Evolutionary conservation across 2,329 filamentous ascomycete species (phyloP).

Genomic region (Ceratocystis huliohia): DNA sequence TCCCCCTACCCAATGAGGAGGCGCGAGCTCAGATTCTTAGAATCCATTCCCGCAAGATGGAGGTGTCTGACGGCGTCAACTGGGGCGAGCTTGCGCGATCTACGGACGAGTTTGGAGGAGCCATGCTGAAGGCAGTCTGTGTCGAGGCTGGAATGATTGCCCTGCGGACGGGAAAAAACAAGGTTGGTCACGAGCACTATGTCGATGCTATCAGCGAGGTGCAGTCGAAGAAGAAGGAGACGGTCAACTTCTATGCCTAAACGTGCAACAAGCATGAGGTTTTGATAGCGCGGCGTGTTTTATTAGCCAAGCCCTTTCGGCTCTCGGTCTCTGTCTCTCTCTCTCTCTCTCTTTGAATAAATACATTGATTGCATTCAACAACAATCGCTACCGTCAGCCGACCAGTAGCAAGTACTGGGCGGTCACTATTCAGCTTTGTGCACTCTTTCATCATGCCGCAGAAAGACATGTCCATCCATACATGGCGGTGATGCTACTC

Average conservation of each 20-base stretch:
- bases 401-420: too few species aligned
- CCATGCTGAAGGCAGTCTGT: slow-evolving; percentile 95
- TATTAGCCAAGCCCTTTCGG: neutral
- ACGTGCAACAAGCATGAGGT: neutral
- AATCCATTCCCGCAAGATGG: slow-evolving; percentile 98
- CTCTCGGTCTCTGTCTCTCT: neutral
- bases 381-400: too few species aligned
- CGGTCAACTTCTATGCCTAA: slow-evolving; percentile 46
- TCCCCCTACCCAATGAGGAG: slow-evolving; percentile 95
- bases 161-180: slow-evolving; percentile 81
- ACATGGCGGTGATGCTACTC: too few species aligned
- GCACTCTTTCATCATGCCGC: too few species aligned
- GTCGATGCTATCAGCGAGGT: slow-evolving; percentile 97
- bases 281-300: neutral
- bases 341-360: neutral
- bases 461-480: too few species aligned
- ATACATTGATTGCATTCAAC: neutral
- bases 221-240: slow-evolving; percentile 90
- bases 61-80: slow-evolving; percentile 82
- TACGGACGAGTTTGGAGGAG: slow-evolving; percentile 96
- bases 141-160: slow-evolving; percentile 99
- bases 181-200: slow-evolving; percentile 96
- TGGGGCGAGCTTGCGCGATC: slow-evolving; percentile 91
- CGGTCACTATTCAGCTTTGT: too few species aligned
- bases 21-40: slow-evolving; percentile 91